Evolutionary conservation across 352 stramenopile genomes (phyloP).

Genomic region (Aphanomyces cochlioides): DNA sequence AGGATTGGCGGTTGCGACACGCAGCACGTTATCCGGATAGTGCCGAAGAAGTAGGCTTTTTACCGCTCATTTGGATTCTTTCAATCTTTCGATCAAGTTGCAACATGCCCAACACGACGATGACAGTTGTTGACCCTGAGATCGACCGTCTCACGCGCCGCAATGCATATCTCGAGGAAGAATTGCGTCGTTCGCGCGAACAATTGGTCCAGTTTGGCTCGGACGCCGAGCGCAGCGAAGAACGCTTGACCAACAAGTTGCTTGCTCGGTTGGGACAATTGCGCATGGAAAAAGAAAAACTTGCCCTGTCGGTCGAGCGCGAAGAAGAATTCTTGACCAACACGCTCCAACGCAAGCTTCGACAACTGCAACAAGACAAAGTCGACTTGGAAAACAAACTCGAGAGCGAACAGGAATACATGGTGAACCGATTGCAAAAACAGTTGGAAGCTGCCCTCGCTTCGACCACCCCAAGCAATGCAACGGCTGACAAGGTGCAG

Average conservation of each 20-base stretch:
- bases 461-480: conserved; percentile 16
- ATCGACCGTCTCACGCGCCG: conserved; percentile 17
- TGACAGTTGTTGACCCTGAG: background rate
- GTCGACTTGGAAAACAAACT: conserved; percentile 90
- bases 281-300: conserved; percentile 85
- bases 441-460: conserved; percentile 69
- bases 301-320: conserved; percentile 83
- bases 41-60: background rate
- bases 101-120: background rate
- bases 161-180: conserved; percentile 19
- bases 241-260: conserved; percentile 78
- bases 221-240: conserved; percentile 79
- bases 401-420: conserved; percentile 89
- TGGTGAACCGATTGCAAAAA: conserved; percentile 89
- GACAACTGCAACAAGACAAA: conserved; percentile 83
- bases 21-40: conserved; percentile 20
- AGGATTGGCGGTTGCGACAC: background rate
- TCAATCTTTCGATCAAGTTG: background rate
- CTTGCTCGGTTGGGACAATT: conserved; percentile 75
- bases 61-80: conserved; percentile 18
- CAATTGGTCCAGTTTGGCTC: conserved; percentile 75
- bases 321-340: conserved; percentile 90
- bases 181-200: conserved; percentile 32
- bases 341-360: conserved; percentile 86
- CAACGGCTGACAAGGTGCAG: conserved; percentile 62